Evolutionary conservation across 2,329 filamentous ascomycete genomes (phyloP), one percentile per base, ranked within the genome.

Genomic region (Pezizomycotina sp.): DNA sequence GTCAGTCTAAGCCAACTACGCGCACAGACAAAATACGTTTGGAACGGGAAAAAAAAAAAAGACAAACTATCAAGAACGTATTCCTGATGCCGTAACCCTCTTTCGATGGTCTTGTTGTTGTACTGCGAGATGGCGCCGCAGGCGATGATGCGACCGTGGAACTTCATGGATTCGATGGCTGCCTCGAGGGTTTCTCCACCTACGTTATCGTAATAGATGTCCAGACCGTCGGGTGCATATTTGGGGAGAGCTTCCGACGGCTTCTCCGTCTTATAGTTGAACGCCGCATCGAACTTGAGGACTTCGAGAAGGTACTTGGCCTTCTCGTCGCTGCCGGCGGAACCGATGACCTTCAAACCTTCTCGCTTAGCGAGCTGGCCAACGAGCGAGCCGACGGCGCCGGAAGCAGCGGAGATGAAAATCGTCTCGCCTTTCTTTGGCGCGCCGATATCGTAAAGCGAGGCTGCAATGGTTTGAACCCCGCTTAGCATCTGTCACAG

Each of bases 261-360:
- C 48, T 66, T 69, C 61, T 89, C 79, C 48, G 70, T 83, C 67
- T 89, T 86, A 66, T 91, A 91, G 64, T 91, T 89, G 62, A 86
- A 89, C 6, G 74, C 81, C 10, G 57, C 66, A 51, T 82, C 74
- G 53, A 82, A 83, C 16, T 65, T 64, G 21, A 83, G 65, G 31
- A 77, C 71, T 36, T 76, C 71, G 37, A 56, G 62, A 55, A 82
- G 77, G 56, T 73, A 89, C 13, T 77, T 69, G 15, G 83, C 63
- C 63, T 92, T 91, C 52, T 77, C 74, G 52, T 84, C 76, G 12
- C 71, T 71, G 2, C 82, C 81, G 7, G 82, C 80, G 33, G 73
- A 80, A 12, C 81, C 82, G 45, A 91, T 75, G 25, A 91, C 81
- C 27, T 59, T 74, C 38, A 89, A 58, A 2, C 81, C 81, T 56